Evolutionary conservation across 768 basidiomycete species (phyloP).

Genomic region (Dioszegia hungarica): DNA sequence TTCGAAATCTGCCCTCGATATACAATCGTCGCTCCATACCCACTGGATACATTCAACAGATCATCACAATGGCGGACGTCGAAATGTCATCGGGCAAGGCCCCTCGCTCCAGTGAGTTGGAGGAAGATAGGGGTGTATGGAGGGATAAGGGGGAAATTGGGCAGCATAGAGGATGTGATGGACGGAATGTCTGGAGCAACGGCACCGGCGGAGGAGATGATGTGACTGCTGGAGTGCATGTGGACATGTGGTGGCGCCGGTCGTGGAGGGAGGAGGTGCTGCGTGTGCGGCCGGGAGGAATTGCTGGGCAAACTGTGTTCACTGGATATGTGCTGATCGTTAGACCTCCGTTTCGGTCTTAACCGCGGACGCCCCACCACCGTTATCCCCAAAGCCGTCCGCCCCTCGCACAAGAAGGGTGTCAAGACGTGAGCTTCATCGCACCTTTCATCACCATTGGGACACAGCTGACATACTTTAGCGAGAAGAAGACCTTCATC

Average conservation of each 20-base stretch:
- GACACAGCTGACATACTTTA: constrained; percentile 12
- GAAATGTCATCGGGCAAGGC: constrained; percentile 41
- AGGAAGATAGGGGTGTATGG: not conserved
- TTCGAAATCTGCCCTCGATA: not conserved
- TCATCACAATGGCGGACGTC: constrained; percentile 44
- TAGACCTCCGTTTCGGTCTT: constrained; percentile 77
- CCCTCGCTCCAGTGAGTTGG: constrained; percentile 40
- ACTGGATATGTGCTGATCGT: too few relatives aligned
- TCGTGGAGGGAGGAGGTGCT: not conserved
- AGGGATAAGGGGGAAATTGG: not conserved
- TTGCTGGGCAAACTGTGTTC: too few relatives aligned
- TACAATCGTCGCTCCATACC: not conserved
- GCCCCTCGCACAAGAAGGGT: constrained; percentile 91
- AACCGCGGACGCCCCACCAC: constrained; percentile 90
- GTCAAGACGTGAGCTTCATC: constrained; percentile 57
- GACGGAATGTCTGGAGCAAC: too few relatives aligned
- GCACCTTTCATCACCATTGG: not conserved
- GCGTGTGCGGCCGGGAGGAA: too few relatives aligned
- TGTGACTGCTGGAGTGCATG: too few relatives aligned
- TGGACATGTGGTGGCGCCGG: too few relatives aligned
- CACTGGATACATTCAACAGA: not conserved
- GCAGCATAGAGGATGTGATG: not conserved
- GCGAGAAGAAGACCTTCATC: constrained; percentile 84
- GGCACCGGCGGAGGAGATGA: too few relatives aligned
- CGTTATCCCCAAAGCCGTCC: constrained; percentile 64